Percentiles rank a stretch among this genome's conserved stretches.
phyloP scores from a whole-genome alignment of 176 grass and related monocot species.

The Aegilops umbellulata region DNA sequence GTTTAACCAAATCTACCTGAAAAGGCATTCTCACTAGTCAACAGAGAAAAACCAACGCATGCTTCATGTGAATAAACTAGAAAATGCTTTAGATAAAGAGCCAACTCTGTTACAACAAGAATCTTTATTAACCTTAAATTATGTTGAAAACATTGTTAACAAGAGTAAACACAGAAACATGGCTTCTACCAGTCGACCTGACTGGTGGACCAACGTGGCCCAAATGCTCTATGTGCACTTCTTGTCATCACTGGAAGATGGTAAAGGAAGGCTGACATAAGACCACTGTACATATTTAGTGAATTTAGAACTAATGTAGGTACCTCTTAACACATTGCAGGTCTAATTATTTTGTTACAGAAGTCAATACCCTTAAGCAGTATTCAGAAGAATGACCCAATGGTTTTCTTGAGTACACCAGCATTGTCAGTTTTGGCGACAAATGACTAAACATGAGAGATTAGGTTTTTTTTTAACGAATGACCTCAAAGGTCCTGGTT shows the following conservation, averaged over 20 bases:
- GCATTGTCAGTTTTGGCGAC: not conserved
- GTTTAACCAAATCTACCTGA: not conserved
- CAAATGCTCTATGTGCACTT: not conserved
- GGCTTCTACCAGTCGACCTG: not conserved
- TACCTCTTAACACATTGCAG: not conserved
- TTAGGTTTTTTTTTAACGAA: not conserved
- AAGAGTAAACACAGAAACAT: no score
- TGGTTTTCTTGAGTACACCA: not conserved
- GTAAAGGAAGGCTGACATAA: not conserved
- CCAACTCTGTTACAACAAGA: not conserved
- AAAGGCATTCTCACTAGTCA: not conserved
- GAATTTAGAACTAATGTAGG: not conserved
- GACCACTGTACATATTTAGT: not conserved
- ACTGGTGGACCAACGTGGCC: not conserved
- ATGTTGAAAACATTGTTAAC: no score
- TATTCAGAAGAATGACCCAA: not conserved
- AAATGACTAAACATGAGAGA: not conserved
- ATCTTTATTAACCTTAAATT: not conserved
- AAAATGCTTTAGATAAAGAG: constrained; percentile 1
- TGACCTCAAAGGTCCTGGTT: not conserved
- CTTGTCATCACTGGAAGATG: not conserved
- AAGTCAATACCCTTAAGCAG: not conserved
- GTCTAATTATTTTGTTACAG: not conserved
- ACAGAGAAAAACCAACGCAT: not conserved
- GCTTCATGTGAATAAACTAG: not conserved